Base-by-base conservation (phyloP, 495 filamentous ascomycete species). In the Melanomma pulvis-pyrius region DNA sequence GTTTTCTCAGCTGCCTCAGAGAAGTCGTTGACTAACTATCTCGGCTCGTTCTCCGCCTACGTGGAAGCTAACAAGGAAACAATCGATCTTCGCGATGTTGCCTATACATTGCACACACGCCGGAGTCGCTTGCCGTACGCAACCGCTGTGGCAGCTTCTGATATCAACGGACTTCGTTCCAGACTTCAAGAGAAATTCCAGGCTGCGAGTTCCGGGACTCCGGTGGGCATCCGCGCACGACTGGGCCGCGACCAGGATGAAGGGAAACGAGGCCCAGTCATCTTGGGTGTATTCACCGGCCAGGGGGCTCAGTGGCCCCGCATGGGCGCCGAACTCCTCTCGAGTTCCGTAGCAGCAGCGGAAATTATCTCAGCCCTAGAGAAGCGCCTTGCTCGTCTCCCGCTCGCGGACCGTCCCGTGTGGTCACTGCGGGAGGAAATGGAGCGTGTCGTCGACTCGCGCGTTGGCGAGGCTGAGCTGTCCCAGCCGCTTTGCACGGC, bases 201-300 rank as follows among this genome's bases (percentile, higher is more conserved):
- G n/a, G n/a, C n/a, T n/a, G n/a, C n/a, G n/a, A n/a, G n/a, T n/a
- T n/a, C n/a, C n/a, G n/a, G n/a, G n/a, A n/a, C n/a, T n/a, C n/a
- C n/a, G n/a, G n/a, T n/a, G n/a, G n/a, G n/a, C n/a, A n/a, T n/a
- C n/a, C n/a, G n/a, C n/a, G n/a, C n/a, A n/a, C n/a, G n/a, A n/a
- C n/a, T n/a, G n/a, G n/a, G n/a, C n/a, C n/a, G n/a, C n/a, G n/a
- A n/a, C n/a, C n/a, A n/a, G n/a, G n/a, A n/a, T n/a, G n/a, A n/a
- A n/a, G n/a, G n/a, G n/a, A n/a, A n/a, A n/a, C n/a, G n/a, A n/a
- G n/a, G n/a, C n/a, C n/a, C n/a, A n/a, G n/a, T n/a, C n/a, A n/a
- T n/a, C n/a, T n/a, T n/a, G n/a, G 56, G 56, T 17, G 34, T 71
- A 39, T 73, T 71, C 39, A 73, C 71, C 25, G 71, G 71, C 0